Percentiles rank a stretch among this genome's conserved stretches.
These are phyloP conservation scores for Rhizoclosmatium globosum DNA, from an alignment of 192 early-diverging fungal genomes.

Conservation along the genomic window DNA sequence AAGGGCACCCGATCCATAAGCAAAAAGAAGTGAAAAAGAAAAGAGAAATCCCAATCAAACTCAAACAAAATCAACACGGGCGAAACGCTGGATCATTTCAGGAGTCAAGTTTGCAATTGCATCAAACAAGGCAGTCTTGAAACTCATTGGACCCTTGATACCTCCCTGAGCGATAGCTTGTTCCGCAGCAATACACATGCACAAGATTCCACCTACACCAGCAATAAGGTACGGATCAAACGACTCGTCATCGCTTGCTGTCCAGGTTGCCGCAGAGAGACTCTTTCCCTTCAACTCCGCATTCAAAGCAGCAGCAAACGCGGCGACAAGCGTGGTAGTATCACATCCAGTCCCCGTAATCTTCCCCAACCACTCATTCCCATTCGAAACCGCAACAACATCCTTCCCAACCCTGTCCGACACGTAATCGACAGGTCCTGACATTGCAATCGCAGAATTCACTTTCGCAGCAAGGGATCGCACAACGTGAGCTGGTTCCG, in stretches of 20 bases:
- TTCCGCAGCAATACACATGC: constrained; percentile 80
- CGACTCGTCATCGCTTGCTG: neutral
- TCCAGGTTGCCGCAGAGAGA: constrained; percentile 23
- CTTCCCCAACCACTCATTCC: constrained; percentile 69
- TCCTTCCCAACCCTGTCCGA: constrained; percentile 67
- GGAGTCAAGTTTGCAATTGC: constrained; percentile 68
- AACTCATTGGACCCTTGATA: constrained; percentile 79
- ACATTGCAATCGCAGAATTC: constrained; percentile 71
- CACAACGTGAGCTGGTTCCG: constrained; percentile 62
- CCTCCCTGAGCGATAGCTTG: constrained; percentile 59
- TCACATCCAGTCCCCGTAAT: constrained; percentile 87
- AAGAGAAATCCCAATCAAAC: neutral
- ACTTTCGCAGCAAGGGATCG: constrained; percentile 51
- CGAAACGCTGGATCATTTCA: constrained; percentile 43
- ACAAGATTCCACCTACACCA: constrained; percentile 65
- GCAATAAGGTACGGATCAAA: constrained; percentile 38
- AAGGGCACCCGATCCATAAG: neutral
- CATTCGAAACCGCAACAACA: constrained; percentile 59
- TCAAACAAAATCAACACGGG: constrained; percentile 37
- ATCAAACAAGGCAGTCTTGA: constrained; percentile 82
- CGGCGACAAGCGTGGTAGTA: constrained; percentile 72
- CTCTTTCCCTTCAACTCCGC: constrained; percentile 15
- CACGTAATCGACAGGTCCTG: constrained; percentile 78
- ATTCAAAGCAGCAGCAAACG: constrained; percentile 68
- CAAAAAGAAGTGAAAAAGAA: neutral